Base-by-base conservation (phyloP, 2,329 filamentous ascomycete genomes). In the Rutstroemia sp. region DNA sequence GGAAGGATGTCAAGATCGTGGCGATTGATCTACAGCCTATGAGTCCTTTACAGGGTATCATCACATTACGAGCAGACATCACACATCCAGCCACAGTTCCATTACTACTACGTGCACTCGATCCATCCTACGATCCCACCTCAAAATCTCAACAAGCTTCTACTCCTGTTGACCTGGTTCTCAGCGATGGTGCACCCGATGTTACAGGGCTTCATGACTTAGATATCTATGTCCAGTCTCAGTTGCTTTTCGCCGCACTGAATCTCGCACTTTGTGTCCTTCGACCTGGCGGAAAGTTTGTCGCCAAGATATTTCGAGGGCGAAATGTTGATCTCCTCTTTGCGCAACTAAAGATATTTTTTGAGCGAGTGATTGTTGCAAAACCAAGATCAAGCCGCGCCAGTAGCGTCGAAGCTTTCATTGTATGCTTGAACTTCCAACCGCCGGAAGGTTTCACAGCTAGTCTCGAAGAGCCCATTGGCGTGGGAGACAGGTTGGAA, bases 221-320 rank as follows among this genome's bases (percentile, higher is more conserved):
- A 38, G 94, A 99, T 72, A 97, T 97, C 64, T 99, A 99, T 73
- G 89, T 99, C 18, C 94, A 99, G 73, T 92, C 89, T 8, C 94
- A 97, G 73, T 80, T 99, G 8, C 85, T 99, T 50, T 96, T 95
- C 72, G 90, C 92, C 0, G 94, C 94, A 0, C 81, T 99, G 19
- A 96, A 96, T 71, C 82, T 99, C 2, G 91, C 94, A 0, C 82
- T 96, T 12, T 95, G 92, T 69, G 91, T 99, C 12, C 81, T 99
- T 21, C 88, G 88, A 58, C 92, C 92, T 0, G 94, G 94, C 45
- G 94, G 94, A 61, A 95, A 90, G 68, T 99, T 99, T 66, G 92
- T 99, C 7, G 94, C 94, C 58, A 99, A 99, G 77, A 96, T 99
- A 59, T 99, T 99, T 75, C 79, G 94, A 16, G 92, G 90, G 16